phyloP scores from a whole-genome alignment of 768 basidiomycete species.

The Podaxis mareebaensis region DNA sequence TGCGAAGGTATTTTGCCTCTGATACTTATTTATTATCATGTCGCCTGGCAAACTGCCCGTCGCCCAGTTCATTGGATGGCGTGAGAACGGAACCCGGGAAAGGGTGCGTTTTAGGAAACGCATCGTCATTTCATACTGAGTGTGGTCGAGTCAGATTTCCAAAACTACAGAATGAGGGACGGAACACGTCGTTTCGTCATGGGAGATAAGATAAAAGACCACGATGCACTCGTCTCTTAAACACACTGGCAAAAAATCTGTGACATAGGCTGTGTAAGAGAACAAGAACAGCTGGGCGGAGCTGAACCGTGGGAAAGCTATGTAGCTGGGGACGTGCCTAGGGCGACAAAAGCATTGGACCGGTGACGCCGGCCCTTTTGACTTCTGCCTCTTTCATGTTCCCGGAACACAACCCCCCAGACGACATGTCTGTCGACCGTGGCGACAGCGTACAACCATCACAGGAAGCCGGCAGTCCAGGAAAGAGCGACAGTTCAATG shows the following conservation, averaged over 20 bases:
- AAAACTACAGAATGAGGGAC: slow-evolving; percentile 2
- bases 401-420: slow-evolving; percentile 4
- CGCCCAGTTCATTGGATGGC: background rate
- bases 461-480: slow-evolving; percentile 16
- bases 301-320: slow-evolving; percentile 16
- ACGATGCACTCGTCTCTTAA: background rate
- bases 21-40: no score
- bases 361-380: slow-evolving; percentile 9
- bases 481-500: slow-evolving; percentile 28
- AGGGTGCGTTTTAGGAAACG: background rate
- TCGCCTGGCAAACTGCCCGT: no score
- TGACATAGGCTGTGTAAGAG: background rate
- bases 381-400: slow-evolving; percentile 5
- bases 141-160: slow-evolving; percentile 13
- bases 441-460: slow-evolving; percentile 2
- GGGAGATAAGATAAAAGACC: slow-evolving; percentile 13
- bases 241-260: background rate
- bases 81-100: background rate
- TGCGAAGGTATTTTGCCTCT: no score
- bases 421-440: slow-evolving; percentile 10
- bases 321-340: background rate
- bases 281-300: background rate
- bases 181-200: background rate
- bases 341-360: slow-evolving; percentile 4
- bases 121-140: background rate